A percentile compares a stretch with the other conserved stretches of the same genome.
phyloP scores from a whole-genome alignment of 2,329 filamentous ascomycete species.

The Annulohypoxylon truncatum region DNA sequence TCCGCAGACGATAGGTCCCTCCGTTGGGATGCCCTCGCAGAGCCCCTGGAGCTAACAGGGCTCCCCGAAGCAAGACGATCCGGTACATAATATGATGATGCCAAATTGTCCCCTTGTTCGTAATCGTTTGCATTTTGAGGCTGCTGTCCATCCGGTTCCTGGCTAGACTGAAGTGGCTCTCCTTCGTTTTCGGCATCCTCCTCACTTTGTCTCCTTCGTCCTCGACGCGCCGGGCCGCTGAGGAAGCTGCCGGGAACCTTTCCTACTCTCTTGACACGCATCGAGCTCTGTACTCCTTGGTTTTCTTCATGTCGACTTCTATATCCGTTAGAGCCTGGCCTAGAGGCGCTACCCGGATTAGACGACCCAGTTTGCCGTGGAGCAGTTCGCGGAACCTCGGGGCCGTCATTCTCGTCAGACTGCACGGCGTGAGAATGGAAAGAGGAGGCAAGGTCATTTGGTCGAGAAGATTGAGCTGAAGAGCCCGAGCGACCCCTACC shows the following conservation, averaged over 20 bases:
- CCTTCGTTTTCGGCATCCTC: slow-evolving; percentile 68
- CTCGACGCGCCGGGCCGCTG: slow-evolving; percentile 82
- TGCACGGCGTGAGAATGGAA: slow-evolving; percentile 49
- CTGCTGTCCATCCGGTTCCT: slow-evolving; percentile 57
- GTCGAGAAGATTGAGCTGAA: slow-evolving; percentile 52
- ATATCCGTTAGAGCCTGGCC: slow-evolving; percentile 62
- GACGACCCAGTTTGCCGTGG: slow-evolving; percentile 60
- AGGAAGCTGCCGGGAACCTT: slow-evolving; percentile 81
- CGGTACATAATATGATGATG: slow-evolving; percentile 59
- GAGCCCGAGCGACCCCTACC: slow-evolving; percentile 54
- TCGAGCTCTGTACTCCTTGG: slow-evolving; percentile 74
- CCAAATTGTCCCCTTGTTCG: slow-evolving; percentile 52
- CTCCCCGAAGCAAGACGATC: slow-evolving; percentile 69
- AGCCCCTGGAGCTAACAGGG: slow-evolving; percentile 63
- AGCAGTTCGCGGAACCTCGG: slow-evolving; percentile 63
- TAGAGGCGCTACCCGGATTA: slow-evolving; percentile 64
- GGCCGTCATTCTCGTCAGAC: slow-evolving; percentile 57
- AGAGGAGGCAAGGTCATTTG: slow-evolving; percentile 50
- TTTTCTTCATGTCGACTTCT: slow-evolving; percentile 71
- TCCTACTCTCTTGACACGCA: slow-evolving; percentile 81
- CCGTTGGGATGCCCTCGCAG: slow-evolving; percentile 56
- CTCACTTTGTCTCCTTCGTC: slow-evolving; percentile 74
- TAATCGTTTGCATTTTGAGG: slow-evolving; percentile 52
- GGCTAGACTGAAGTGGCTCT: slow-evolving; percentile 54
- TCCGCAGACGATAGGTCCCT: slow-evolving; percentile 50